phyloP scores from a whole-genome alignment of 108 stramenopile genomes.

The Nitzschia sp. region DNA sequence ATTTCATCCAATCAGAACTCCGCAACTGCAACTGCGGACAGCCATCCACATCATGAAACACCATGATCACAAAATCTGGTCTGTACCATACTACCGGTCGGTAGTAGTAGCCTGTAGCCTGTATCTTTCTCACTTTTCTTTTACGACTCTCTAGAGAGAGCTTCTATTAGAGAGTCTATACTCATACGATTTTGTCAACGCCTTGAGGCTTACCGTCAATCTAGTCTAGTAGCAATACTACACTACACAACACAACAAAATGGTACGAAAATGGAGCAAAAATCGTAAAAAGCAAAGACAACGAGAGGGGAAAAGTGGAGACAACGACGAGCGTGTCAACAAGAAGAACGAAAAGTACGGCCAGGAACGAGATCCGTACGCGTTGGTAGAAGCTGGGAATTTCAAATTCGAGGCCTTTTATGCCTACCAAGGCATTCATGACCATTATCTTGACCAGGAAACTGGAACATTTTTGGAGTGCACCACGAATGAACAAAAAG shows the following conservation, averaged over 20 bases:
- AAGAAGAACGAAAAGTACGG: constrained; percentile 30
- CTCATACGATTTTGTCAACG: too few species aligned
- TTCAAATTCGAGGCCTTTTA: constrained; percentile 84
- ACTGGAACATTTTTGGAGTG: constrained; percentile 47
- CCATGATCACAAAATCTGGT: too few species aligned
- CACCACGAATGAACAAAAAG: constrained; percentile 51
- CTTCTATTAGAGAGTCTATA: too few species aligned
- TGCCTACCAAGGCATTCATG: constrained; percentile 67
- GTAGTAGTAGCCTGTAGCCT: too few species aligned
- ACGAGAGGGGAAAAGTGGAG: constrained; percentile 1
- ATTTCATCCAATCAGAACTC: too few species aligned
- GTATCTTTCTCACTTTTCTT: too few species aligned
- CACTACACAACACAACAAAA: constrained; percentile 3
- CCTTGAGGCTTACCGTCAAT: too few species aligned
- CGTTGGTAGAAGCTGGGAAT: constrained; percentile 50
- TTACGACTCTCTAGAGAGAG: too few species aligned
- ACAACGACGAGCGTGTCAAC: not conserved
- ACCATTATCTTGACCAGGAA: constrained; percentile 19
- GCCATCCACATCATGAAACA: too few species aligned
- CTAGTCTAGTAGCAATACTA: not conserved
- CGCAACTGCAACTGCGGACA: too few species aligned
- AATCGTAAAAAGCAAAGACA: constrained; percentile 23
- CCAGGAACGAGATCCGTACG: constrained; percentile 34
- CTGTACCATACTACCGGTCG: too few species aligned
- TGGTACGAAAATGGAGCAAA: constrained; percentile 39